phyloP scores from a whole-genome alignment of 768 basidiomycete genomes.

The Suillus sp. region DNA sequence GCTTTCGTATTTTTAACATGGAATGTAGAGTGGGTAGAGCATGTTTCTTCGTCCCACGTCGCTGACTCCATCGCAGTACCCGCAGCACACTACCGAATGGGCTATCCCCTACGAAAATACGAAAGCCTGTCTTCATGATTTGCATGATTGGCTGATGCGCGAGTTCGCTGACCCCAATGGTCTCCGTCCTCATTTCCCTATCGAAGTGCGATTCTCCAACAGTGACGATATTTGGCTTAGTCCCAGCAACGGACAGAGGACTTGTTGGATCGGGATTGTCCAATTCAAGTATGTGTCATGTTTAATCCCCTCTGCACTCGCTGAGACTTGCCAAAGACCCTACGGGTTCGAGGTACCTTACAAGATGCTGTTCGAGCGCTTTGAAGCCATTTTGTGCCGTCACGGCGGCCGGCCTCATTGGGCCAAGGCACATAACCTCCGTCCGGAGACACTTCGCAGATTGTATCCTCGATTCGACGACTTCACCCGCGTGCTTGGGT shows the following conservation, averaged over 20 bases:
- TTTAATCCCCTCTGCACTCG: constrained; percentile 6
- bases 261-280: constrained; percentile 97
- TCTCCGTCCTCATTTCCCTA: constrained; percentile 85
- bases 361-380: constrained; percentile 71
- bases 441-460: constrained; percentile 58
- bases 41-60: constrained; percentile 9
- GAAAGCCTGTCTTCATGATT: constrained; percentile 64
- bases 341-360: constrained; percentile 86
- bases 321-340: constrained; percentile 52
- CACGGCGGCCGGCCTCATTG: constrained; percentile 91
- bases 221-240: constrained; percentile 94
- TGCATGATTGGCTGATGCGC: constrained; percentile 68
- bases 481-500: constrained; percentile 65
- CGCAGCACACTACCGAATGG: constrained; percentile 95
- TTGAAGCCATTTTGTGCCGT: constrained; percentile 67
- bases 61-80: constrained; percentile 54
- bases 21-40: constrained; percentile 79
- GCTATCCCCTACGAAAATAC: constrained; percentile 78
- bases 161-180: constrained; percentile 72
- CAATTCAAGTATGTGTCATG: constrained; percentile 79
- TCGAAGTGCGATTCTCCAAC: constrained; percentile 89
- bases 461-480: constrained; percentile 84
- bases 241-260: constrained; percentile 76
- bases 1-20: constrained; percentile 86
- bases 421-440: constrained; percentile 87